phyloP scores from a whole-genome alignment of 2,329 filamentous ascomycete genomes.

The Curvularia hawaiiensis region DNA sequence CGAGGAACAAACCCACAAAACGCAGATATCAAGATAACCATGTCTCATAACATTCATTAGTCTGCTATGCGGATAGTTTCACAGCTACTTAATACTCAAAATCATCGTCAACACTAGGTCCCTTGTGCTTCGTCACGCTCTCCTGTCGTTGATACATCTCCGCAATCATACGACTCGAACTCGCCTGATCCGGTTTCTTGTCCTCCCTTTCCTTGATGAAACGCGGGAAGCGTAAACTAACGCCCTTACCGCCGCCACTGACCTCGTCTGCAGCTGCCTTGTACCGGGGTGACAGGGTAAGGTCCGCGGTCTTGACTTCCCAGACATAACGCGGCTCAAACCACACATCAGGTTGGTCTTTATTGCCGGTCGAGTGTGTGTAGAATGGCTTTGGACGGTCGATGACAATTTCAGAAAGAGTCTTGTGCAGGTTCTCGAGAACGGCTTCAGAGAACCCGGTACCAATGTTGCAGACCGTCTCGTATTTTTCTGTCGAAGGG shows the following conservation, averaged over 20 bases:
- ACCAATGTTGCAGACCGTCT: slow-evolving; percentile 97
- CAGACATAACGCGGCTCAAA: slow-evolving; percentile 94
- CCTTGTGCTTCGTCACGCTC: slow-evolving; percentile 84
- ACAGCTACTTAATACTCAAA: slow-evolving; percentile 78
- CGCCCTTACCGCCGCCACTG: slow-evolving; percentile 72
- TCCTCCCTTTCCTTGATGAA: slow-evolving; percentile 93
- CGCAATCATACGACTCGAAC: slow-evolving; percentile 80
- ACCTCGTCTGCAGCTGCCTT: slow-evolving; percentile 87
- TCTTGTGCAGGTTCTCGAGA: slow-evolving; percentile 81
- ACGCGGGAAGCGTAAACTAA: slow-evolving; percentile 87
- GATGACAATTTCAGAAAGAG: slow-evolving; percentile 78
- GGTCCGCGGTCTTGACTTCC: slow-evolving; percentile 96
- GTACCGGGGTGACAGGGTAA: slow-evolving; percentile 91
- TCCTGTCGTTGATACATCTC: slow-evolving; percentile 99
- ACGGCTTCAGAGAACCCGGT: slow-evolving; percentile 96
- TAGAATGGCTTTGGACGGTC: slow-evolving; percentile 95
- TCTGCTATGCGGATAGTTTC: not conserved
- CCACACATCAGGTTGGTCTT: slow-evolving; percentile 98
- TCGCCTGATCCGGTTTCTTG: slow-evolving; percentile 93
- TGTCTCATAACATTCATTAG: not conserved
- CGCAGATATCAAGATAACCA: not conserved
- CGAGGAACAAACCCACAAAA: not conserved
- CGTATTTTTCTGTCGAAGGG: slow-evolving; percentile 76
- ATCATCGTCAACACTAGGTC: slow-evolving; percentile 88
- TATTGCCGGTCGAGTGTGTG: slow-evolving; percentile 77